phyloP scores from a whole-genome alignment of 2,329 filamentous ascomycete genomes.

The Nemania sp. region DNA sequence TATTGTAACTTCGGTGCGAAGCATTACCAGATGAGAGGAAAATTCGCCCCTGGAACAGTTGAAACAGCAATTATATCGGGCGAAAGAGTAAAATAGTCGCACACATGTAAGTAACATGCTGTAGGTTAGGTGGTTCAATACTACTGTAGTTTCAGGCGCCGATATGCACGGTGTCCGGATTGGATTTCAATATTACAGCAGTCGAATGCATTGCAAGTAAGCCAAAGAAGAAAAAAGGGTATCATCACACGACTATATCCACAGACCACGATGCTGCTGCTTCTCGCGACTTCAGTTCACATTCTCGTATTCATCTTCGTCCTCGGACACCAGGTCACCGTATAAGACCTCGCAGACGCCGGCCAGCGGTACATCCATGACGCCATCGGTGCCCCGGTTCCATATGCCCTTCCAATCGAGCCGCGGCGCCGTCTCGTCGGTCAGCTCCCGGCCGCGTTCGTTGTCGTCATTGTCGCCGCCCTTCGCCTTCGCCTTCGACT shows the following conservation, averaged over 20 bases:
- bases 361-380: slow-evolving; percentile 94
- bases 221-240: slow-evolving; percentile 11
- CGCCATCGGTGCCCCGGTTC: slow-evolving; percentile 92
- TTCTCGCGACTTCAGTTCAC: not conserved
- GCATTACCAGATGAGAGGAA: no score
- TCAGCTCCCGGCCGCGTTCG: no score
- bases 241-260: slow-evolving; percentile 6
- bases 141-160: no score
- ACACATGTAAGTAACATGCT: no score
- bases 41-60: not conserved
- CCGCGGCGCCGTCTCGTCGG: slow-evolving; percentile 38
- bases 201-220: no score
- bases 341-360: slow-evolving; percentile 96
- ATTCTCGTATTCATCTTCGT: slow-evolving; percentile 31
- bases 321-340: slow-evolving; percentile 53
- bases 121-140: no score
- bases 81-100: no score
- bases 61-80: no score
- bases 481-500: slow-evolving; percentile 42
- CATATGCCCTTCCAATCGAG: slow-evolving; percentile 81
- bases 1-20: no score
- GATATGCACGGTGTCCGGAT: no score
- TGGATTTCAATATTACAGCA: no score
- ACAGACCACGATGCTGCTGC: not conserved
- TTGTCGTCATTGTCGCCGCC: slow-evolving; percentile 47